Evolutionary conservation across 148 eudicot genomes (phyloP), one percentile per base, ranked within the genome.

Genomic region (Dianthus caryophyllus): DNA sequence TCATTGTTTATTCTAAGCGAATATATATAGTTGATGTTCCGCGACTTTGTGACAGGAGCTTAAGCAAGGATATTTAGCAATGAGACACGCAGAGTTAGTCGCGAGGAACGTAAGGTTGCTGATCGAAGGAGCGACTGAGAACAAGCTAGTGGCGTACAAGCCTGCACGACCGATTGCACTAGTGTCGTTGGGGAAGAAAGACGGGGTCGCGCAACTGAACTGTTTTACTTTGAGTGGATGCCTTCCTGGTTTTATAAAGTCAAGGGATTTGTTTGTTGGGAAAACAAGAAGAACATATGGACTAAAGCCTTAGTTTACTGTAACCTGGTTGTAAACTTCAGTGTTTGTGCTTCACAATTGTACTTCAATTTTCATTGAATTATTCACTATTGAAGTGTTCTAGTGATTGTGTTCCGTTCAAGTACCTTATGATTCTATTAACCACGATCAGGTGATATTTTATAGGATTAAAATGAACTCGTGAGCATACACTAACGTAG

Each of bases 231-330:
- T 76, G 8, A 64, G 66, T 30, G 90, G 85, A 17, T 16, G 66
- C 12, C 20, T 83, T 31, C 87, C 87, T 15, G 90, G 87, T 18
- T 56, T 60, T 43, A 59, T 79, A 9, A 85, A 85, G 64, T 85
- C 90, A 4, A 60, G 79, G 47, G 87, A 85, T 66, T 57, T 85
- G 74, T 85, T 75, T 73, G 79, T 83, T 7, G 83, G 85, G n/a
- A 80, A 41, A 53, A 76, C 79, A 17, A 76, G 89, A 75, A 83
- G 67, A 73, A 66, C 56, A 47, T 80, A 69, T 61, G 83, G 83
- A 2, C 55, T 76, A 12, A 52, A 60, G 22, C 58, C 79, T 12
- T 71, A 52, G 2, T 29, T 33, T 20, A 60, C 27, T 4, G 33
- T 13, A 6, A 3, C 3, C 38, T 33, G 38, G 38, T 7, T 33